Percentiles rank a stretch among this genome's conserved stretches.
These are phyloP conservation scores for Aureobasidium melanogenum DNA, from an alignment of 2,329 filamentous ascomycete genomes.

Conservation along the genomic window DNA sequence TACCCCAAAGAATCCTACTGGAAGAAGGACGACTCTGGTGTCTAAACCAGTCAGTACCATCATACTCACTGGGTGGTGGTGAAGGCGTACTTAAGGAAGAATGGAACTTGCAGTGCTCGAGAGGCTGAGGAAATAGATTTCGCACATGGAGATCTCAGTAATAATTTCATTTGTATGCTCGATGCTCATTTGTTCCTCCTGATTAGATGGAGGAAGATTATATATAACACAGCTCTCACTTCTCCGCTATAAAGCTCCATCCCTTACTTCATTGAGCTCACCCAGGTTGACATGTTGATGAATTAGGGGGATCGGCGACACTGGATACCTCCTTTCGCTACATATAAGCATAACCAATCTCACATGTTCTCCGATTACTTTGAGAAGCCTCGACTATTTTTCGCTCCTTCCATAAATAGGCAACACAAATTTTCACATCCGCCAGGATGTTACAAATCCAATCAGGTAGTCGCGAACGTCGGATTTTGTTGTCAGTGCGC, in stretches of 20 bases:
- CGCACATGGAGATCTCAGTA: not conserved
- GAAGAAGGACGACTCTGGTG: conserved; percentile 25
- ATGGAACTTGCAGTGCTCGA: not conserved
- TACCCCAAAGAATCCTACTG: conserved; percentile 17
- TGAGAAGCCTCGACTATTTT: no score
- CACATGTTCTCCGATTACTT: no score
- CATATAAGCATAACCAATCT: no score
- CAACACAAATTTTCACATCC: no score
- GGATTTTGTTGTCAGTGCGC: no score
- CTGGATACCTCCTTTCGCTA: no score
- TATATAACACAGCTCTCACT: not conserved
- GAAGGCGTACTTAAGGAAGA: not conserved
- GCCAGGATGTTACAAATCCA: no score
- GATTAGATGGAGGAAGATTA: not conserved
- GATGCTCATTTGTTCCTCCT: not conserved
- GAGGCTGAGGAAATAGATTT: not conserved
- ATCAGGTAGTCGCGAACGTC: no score
- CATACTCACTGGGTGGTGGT: not conserved
- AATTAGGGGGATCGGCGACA: no score
- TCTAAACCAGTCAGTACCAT: conserved; percentile 4
- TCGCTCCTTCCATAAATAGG: no score
- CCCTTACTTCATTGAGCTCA: no score
- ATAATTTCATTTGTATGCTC: not conserved
- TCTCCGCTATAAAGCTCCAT: not conserved
- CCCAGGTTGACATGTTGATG: no score